phyloP scores from a whole-genome alignment of 768 basidiomycete genomes.

The Xanthoconium purpureum region DNA sequence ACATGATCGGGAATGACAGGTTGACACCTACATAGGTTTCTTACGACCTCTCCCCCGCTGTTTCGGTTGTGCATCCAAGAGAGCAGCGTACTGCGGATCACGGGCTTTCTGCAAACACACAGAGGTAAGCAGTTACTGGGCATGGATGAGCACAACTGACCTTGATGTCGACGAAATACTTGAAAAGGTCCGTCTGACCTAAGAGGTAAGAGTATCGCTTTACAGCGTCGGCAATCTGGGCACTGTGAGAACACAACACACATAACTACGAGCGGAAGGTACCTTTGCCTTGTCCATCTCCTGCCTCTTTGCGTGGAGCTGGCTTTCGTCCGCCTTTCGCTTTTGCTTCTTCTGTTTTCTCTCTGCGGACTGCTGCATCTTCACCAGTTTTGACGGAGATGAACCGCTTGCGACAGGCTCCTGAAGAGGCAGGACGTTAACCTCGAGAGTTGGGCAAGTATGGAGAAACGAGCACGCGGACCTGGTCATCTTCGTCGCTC shows the following conservation, averaged over 20 bases:
- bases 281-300: slow-evolving; percentile 91
- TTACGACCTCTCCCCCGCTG: slow-evolving; percentile 83
- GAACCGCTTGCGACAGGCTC: slow-evolving; percentile 21
- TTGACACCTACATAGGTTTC: slow-evolving; percentile 60
- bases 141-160: slow-evolving; percentile 35
- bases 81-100: slow-evolving; percentile 71
- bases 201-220: slow-evolving; percentile 97
- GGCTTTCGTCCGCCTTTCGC: slow-evolving; percentile 67
- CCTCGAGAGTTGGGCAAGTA: background rate
- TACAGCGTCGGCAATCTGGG: slow-evolving; percentile 84
- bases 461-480: slow-evolving; percentile 3
- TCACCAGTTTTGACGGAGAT: slow-evolving; percentile 33
- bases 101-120: slow-evolving; percentile 60
- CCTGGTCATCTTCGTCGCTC: slow-evolving; percentile 49
- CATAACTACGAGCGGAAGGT: slow-evolving; percentile 4
- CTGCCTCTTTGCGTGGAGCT: slow-evolving; percentile 66
- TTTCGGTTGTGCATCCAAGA: slow-evolving; percentile 85
- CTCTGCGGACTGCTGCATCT: slow-evolving; percentile 38
- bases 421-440: slow-evolving; percentile 8
- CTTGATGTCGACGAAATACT: slow-evolving; percentile 97
- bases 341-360: slow-evolving; percentile 47
- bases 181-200: slow-evolving; percentile 96
- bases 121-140: background rate
- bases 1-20: background rate
- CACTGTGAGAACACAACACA: slow-evolving; percentile 9